phyloP scores from a whole-genome alignment of 164 flowering plant species.

The Euptelea pleiosperma region DNA sequence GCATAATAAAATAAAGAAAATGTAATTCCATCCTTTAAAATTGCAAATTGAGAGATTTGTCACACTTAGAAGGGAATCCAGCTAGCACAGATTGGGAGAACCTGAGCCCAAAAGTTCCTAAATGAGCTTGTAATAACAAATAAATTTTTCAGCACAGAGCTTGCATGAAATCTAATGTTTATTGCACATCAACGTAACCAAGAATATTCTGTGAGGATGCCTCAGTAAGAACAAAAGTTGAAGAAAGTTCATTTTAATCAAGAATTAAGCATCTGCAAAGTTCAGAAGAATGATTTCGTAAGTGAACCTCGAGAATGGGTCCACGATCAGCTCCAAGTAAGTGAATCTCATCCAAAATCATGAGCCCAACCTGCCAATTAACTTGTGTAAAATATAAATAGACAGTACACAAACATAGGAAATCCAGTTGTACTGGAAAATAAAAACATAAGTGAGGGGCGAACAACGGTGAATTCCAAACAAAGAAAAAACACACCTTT shows the following conservation, averaged over 20 bases:
- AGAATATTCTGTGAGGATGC: neutral
- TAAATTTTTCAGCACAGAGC: neutral
- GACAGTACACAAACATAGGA: neutral
- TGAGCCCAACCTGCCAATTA: slow-evolving; percentile 74
- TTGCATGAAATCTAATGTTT: neutral
- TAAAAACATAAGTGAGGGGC: neutral
- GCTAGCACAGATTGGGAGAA: neutral
- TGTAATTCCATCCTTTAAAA: neutral
- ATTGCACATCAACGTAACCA: neutral
- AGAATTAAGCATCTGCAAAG: neutral
- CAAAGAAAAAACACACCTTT: slow-evolving; percentile 49
- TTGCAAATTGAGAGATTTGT: neutral
- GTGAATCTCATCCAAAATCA: slow-evolving; percentile 98
- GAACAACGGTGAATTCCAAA: slow-evolving; percentile 8
- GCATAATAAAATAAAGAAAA: neutral
- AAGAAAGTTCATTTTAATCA: too few relatives aligned
- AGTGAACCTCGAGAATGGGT: slow-evolving; percentile 93
- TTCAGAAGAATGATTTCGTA: neutral
- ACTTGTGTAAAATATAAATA: slow-evolving; percentile 1
- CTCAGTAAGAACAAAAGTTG: too few relatives aligned
- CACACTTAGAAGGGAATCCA: neutral
- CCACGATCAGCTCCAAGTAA: slow-evolving; percentile 99
- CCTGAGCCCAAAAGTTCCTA: too few relatives aligned
- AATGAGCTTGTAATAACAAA: too few relatives aligned
- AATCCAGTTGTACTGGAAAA: neutral